Evolutionary conservation across 2,329 filamentous ascomycete genomes (phyloP), one percentile per base, ranked within the genome.

Genomic region (Chaetomium sp.): DNA sequence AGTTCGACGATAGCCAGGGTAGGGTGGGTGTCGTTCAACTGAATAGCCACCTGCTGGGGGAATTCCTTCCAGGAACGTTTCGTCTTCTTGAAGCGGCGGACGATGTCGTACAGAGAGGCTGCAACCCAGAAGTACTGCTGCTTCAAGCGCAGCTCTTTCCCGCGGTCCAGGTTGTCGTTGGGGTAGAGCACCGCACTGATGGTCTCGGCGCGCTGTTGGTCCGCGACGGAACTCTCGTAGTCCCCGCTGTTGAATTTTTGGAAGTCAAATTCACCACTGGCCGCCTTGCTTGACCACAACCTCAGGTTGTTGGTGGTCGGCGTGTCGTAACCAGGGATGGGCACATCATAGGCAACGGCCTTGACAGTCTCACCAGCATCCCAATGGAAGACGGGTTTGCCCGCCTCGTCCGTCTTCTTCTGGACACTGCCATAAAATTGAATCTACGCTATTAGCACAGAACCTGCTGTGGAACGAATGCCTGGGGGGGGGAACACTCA

Each of bases 121-220:
- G 94, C 91, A 68, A 96, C 95, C 94, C 94, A 99, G 76, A 99
- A 99, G 79, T 99, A 99, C 72, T 99, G 94, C 72, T 99, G 94
- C 81, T 99, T 99, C 72, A 99, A 75, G 53, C 94, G 89, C 61
- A 99, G 84, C 77, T 99, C 94, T 74, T 99, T 99, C 60, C 94
- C 94, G 62, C 91, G 84, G 63, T 97, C 92, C 45, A 99, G 82
- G 72, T 96, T 97, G 73, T 97, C 92, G 68, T 99, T 99, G 58
- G 94, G 94, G 69, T 99, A 99, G 45, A 99, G 76, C 11, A 99
- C 94, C 36, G 92, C 92, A 52, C 91, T 96, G 75, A 99, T 99
- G 54, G 92, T 97, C 77, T 99, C 94, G n/a, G 94, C 94, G 56
- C 89, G 87, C 77, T 99, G 94, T 74, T 97, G 91, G 64, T 99